phyloP scores from a whole-genome alignment of 2,329 filamentous ascomycete species.

The Periconia macrospinosa region DNA sequence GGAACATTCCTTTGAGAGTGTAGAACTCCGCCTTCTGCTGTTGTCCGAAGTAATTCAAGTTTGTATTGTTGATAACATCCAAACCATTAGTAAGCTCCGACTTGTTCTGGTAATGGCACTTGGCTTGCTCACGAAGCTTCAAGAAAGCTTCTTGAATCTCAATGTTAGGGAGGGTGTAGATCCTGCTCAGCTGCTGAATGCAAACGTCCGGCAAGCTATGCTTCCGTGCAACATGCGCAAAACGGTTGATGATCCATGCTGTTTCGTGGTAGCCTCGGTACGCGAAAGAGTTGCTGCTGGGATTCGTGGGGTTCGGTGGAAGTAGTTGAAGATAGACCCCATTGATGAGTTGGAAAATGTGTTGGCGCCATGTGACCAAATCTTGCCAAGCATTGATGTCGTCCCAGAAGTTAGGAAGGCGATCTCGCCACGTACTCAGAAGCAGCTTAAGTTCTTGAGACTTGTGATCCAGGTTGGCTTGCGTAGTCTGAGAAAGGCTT shows the following conservation, averaged over 20 bases:
- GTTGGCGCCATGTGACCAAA: constrained; percentile 98
- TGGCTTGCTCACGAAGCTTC: constrained; percentile 96
- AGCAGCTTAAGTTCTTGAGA: constrained; percentile 94
- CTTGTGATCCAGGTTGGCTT: constrained; percentile 85
- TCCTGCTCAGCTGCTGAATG: constrained; percentile 93
- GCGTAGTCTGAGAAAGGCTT: constrained; percentile 82
- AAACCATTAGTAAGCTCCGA: constrained; percentile 88
- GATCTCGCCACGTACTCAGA: constrained; percentile 91
- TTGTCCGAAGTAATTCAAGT: constrained; percentile 95
- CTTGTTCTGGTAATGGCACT: constrained; percentile 96
- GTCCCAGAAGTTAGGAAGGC: constrained; percentile 97
- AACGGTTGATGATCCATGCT: constrained; percentile 99
- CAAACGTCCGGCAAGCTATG: constrained; percentile 96
- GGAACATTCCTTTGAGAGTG: constrained; percentile 98
- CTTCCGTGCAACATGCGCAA: constrained; percentile 95
- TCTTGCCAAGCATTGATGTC: constrained; percentile 99
- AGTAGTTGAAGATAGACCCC: constrained; percentile 85
- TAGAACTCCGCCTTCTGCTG: constrained; percentile 99
- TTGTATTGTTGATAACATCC: constrained; percentile 99
- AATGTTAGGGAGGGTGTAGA: constrained; percentile 98
- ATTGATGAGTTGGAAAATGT: constrained; percentile 98
- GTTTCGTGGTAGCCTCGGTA: constrained; percentile 98
- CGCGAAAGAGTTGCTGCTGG: constrained; percentile 88
- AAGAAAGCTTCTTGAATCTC: constrained; percentile 99
- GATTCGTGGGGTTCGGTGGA: constrained; percentile 72